Evolutionary conservation across 202 grass and related monocot genomes (phyloP).

Genomic region (Cymbopogon flexuosus): DNA sequence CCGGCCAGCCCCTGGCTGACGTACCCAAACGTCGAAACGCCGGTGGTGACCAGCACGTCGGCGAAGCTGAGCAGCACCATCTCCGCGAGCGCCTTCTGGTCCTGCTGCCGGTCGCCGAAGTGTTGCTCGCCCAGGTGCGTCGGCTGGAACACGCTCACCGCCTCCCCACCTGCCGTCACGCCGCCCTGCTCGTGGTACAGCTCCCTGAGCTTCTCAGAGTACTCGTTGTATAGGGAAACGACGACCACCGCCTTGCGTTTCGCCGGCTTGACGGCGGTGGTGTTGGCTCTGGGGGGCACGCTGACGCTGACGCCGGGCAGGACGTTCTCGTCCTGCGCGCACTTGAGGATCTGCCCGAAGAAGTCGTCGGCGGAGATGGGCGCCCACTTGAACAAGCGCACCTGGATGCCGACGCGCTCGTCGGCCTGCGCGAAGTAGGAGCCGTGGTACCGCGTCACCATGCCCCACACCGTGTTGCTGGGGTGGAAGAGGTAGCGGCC

Average conservation of each 20-base stretch:
- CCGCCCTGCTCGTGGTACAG: conserved; percentile 46
- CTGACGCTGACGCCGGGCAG: conserved; percentile 21
- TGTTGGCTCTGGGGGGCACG: not conserved
- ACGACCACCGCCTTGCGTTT: conserved; percentile 44
- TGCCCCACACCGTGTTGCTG: conserved; percentile 61
- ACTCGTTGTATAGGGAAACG: conserved; percentile 43
- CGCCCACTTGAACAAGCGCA: conserved; percentile 37
- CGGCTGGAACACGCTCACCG: conserved; percentile 62
- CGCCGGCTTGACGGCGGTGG: not conserved
- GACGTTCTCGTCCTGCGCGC: conserved; percentile 35
- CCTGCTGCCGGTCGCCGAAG: conserved; percentile 39
- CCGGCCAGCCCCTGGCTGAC: conserved; percentile 59
- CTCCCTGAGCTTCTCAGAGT: conserved; percentile 47
- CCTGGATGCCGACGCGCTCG: conserved; percentile 55
- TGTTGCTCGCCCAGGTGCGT: conserved; percentile 42
- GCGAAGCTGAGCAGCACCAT: conserved; percentile 60
- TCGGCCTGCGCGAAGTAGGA: conserved; percentile 49
- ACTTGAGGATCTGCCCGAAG: conserved; percentile 43
- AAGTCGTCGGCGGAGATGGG: conserved; percentile 29
- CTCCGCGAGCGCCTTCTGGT: conserved; percentile 66
- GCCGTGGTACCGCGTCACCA: conserved; percentile 50
- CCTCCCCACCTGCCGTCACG: conserved; percentile 22
- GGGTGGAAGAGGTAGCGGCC: conserved; percentile 74
- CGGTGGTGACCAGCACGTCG: conserved; percentile 43
- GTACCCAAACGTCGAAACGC: conserved; percentile 65